A percentile compares a stretch with the other conserved stretches of the same genome.
These are phyloP conservation scores for Cucurbita maxima DNA, from an alignment of 306 rosid species.

Conservation along the genomic window DNA sequence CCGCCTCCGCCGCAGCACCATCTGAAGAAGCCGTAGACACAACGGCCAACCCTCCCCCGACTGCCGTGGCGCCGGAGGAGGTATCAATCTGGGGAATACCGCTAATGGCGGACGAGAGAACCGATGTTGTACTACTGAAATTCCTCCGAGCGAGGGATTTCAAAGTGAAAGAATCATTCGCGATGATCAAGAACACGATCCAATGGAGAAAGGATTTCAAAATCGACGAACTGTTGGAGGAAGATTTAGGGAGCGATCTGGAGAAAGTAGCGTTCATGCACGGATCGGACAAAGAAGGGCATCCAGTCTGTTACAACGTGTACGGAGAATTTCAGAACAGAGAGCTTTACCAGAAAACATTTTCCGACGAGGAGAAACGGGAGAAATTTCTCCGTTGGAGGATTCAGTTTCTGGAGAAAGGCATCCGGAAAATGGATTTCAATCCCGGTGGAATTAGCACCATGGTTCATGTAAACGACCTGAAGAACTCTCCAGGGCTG, in stretches of 20 bases:
- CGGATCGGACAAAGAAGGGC: constrained; percentile 48
- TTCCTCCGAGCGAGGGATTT: constrained; percentile 61
- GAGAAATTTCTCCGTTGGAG: constrained; percentile 41
- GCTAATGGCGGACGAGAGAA: constrained; percentile 38
- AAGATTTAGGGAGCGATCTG: constrained; percentile 22
- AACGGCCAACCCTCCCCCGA: neutral
- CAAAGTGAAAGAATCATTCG: constrained; percentile 45
- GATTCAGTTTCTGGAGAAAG: constrained; percentile 48
- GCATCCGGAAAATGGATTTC: constrained; percentile 48
- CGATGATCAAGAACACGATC: constrained; percentile 57
- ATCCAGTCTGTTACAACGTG: constrained; percentile 59
- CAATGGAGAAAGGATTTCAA: constrained; percentile 47
- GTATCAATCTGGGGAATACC: constrained; percentile 52
- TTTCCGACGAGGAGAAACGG: constrained; percentile 52
- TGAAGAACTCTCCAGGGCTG: constrained; percentile 52
- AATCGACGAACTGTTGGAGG: constrained; percentile 34
- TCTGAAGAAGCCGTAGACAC: neutral
- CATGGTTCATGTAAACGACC: constrained; percentile 55
- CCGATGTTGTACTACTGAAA: constrained; percentile 47
- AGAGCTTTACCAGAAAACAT: constrained; percentile 40
- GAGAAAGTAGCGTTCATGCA: constrained; percentile 43
- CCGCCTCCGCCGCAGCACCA: constrained; percentile 27
- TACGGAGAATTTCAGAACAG: constrained; percentile 47
- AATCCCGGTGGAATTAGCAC: constrained; percentile 44
- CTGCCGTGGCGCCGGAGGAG: constrained; percentile 21